These are phyloP conservation scores for Phialophora chinensis DNA, from an alignment of 2,329 filamentous ascomycete genomes.

Conservation along the genomic window DNA sequence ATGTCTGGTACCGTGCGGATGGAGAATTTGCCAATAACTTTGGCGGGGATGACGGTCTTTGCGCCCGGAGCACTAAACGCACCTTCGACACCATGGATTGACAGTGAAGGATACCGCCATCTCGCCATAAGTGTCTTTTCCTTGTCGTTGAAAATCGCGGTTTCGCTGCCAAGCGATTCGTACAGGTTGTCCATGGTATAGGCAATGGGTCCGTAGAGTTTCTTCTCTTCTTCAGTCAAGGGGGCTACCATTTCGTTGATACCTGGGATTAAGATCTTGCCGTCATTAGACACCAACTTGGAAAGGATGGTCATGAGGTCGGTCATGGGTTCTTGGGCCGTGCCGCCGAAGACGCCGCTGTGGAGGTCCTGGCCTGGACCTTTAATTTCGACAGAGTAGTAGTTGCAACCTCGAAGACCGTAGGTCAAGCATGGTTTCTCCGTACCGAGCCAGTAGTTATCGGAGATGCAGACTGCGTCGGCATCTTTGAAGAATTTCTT, in stretches of 20 bases:
- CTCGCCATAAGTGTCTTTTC: constrained; percentile 92
- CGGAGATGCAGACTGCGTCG: constrained; percentile 96
- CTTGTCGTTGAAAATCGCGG: constrained; percentile 85
- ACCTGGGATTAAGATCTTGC: constrained; percentile 93
- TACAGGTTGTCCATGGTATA: constrained; percentile 97
- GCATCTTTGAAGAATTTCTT: constrained; percentile 95
- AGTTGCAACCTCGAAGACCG: constrained; percentile 95
- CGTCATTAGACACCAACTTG: constrained; percentile 83
- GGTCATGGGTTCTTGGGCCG: constrained; percentile 98
- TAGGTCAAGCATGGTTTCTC: constrained; percentile 99
- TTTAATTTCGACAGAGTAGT: constrained; percentile 90
- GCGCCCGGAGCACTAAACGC: constrained; percentile 91
- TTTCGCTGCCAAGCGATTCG: constrained; percentile 87
- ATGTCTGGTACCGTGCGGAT: constrained; percentile 98
- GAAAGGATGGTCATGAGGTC: constrained; percentile 84
- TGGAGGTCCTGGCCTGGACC: constrained; percentile 93
- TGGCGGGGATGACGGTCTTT: constrained; percentile 98
- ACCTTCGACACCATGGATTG: constrained; percentile 92
- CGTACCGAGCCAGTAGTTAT: constrained; percentile 99
- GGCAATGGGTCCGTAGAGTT: constrained; percentile 85
- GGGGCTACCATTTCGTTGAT: constrained; percentile 92
- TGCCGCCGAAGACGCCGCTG: constrained; percentile 95
- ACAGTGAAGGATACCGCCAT: constrained; percentile 94
- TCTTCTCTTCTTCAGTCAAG: constrained; percentile 82
- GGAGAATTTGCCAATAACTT: constrained; percentile 97